A percentile compares a stretch with the other conserved stretches of the same genome.
Conservation (phyloP, 1,284 basidiomycete genomes). For the Pterulicium gracile region DNA sequence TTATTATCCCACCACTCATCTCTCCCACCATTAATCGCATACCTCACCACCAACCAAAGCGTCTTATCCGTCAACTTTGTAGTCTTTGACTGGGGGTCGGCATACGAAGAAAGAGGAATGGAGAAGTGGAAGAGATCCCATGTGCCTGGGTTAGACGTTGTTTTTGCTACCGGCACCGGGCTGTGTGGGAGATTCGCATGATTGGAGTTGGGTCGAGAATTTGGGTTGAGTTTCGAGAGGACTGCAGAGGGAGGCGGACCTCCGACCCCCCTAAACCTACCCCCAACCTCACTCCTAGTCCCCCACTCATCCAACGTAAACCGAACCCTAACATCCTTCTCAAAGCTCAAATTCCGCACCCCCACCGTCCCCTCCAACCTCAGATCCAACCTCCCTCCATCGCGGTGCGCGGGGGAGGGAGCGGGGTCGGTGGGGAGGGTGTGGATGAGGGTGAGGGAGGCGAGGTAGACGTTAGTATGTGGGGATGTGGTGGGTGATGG, state of each 20-base stretch:
- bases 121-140: not conserved
- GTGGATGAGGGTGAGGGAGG: constrained; percentile 51
- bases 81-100: too few species aligned
- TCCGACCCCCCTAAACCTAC: too few species aligned
- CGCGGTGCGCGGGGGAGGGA: constrained; percentile 52
- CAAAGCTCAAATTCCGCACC: not conserved
- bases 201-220: too few species aligned
- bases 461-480: constrained; percentile 51
- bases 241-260: too few species aligned
- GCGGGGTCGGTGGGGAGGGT: constrained; percentile 66
- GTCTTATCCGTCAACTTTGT: not conserved
- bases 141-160: too few species aligned
- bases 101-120: too few species aligned
- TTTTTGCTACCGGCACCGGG: too few species aligned
- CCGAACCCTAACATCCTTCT: not conserved
- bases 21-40: not conserved
- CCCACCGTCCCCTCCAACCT: not conserved
- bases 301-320: not conserved
- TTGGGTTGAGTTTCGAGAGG: not conserved
- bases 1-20: not conserved
- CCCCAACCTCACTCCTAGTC: not conserved
- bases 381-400: not conserved
- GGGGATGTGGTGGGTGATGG: constrained; percentile 63
- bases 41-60: not conserved
- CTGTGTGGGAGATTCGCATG: too few species aligned